Base-by-base conservation (phyloP, 2,329 filamentous ascomycete genomes). In the Emydomyces testavorans region DNA sequence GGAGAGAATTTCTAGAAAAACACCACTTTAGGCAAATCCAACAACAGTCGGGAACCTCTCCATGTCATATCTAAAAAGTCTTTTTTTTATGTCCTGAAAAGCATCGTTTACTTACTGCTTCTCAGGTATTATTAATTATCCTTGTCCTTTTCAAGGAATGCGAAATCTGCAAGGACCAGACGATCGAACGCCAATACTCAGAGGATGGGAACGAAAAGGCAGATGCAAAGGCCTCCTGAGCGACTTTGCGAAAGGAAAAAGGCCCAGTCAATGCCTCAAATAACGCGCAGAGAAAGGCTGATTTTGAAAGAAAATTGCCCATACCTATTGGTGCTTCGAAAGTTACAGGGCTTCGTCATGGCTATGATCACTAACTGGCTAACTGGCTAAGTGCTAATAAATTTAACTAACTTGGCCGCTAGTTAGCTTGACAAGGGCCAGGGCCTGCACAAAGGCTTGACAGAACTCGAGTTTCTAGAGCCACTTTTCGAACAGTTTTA, bases 1-100 rank as follows among this genome's bases (percentile, higher is more conserved):
- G 13, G 16, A 28, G 24, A 6, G 41, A 48, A 48, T 32, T 48
- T 48, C 45, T 48, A 48, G 45, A 48, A 48, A 15, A 48, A 32
- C 45, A 31, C 45, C 45, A 40, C 15, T 34, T 48, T 40, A 15
- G 45, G 45, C 18, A 48, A 41, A 41, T 40, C 36, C 37, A 48
- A 48, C 45, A 35, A 34, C 28, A 2, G n/a, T 4, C 29, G 21
- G 40, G 40, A n/a, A 43, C 24, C 26, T 16, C 21, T 18, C 37
- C 37, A 28, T 23, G n/a, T 16, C 26, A 21, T 21, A n/a, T 8
- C 40, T n/a, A 34, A 18, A 16, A 15, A 3, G 26, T n/a, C 28
- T 11, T 11, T 31, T 8, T 31, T 15, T 32, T 24, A 43, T 31
- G n/a, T 31, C 29, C 11, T 23, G 20, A 34, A 31, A 15, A 8